Percentiles rank a stretch among this genome's conserved stretches.
Evolutionary conservation across 768 basidiomycete species (phyloP).

Genomic region (Hypholoma sublateritium): DNA sequence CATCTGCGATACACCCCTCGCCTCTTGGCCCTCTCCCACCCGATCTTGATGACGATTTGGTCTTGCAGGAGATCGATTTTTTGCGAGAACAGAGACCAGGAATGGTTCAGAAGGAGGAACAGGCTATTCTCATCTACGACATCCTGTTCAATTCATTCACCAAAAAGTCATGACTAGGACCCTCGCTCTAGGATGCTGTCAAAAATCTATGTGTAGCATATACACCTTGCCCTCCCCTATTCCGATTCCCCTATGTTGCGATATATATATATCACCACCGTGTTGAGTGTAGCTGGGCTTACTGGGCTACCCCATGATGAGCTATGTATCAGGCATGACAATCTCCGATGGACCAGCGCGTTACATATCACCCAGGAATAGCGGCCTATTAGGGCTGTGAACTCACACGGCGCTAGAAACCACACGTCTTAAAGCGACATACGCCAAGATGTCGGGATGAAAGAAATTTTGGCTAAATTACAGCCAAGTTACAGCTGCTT

Average conservation of each 20-base stretch:
- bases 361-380: neutral
- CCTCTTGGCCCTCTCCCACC: constrained; percentile 60
- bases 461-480: neutral
- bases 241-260: neutral
- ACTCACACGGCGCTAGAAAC: neutral
- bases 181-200: neutral
- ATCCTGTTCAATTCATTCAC: constrained; percentile 37
- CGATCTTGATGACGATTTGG: constrained; percentile 49
- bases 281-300: neutral
- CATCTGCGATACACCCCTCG: constrained; percentile 40
- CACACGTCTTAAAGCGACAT: neutral
- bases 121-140: constrained; percentile 65
- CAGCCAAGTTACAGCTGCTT: no score
- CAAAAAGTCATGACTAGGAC: constrained; percentile 3
- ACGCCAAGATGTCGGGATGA: neutral
- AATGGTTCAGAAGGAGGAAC: constrained; percentile 78
- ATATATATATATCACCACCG: constrained; percentile 1
- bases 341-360: neutral
- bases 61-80: constrained; percentile 72
- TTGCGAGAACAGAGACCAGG: constrained; percentile 78
- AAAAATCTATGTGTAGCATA: neutral
- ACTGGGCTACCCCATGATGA: neutral
- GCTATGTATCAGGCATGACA: neutral
- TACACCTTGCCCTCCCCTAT: neutral
- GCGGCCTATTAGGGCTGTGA: neutral